These are phyloP conservation scores for Malassezia furfur DNA, from an alignment of 1,284 basidiomycete genomes.

Conservation along the genomic window DNA sequence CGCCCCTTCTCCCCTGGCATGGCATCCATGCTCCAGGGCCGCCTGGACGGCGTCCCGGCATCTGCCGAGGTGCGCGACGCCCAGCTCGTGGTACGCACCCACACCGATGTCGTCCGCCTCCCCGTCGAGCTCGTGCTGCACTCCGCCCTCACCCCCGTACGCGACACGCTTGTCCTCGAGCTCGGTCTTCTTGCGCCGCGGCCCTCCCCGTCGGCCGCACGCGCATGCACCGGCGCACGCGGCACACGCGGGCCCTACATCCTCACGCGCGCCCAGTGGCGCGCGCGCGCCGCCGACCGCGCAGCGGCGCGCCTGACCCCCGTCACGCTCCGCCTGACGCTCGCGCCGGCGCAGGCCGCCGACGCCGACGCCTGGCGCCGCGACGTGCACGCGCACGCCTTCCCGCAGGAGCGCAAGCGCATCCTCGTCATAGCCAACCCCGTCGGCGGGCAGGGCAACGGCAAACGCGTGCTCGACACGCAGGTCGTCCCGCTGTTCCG, in stretches of 20 bases:
- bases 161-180: neutral
- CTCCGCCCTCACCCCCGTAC: neutral
- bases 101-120: neutral
- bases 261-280: conserved; percentile 5
- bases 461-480: conserved; percentile 56
- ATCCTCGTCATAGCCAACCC: conserved; percentile 70
- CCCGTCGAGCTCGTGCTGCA: conserved; percentile 13
- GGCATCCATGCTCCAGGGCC: neutral
- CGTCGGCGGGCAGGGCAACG: conserved; percentile 73
- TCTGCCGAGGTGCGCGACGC: neutral
- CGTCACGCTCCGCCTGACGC: neutral
- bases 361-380: conserved; percentile 23
- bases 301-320: neutral
- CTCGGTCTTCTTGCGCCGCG: conserved; percentile 7
- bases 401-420: conserved; percentile 20
- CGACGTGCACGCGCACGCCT: conserved; percentile 24
- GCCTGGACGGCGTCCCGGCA: neutral
- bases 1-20: no score
- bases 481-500: conserved; percentile 69
- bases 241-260: neutral
- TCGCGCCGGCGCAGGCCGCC: conserved; percentile 12
- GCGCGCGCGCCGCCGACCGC: conserved; percentile 18
- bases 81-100: neutral
- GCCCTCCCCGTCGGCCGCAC: neutral
- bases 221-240: neutral